phyloP scores from a whole-genome alignment of 2,329 filamentous ascomycete genomes.

The Myriosclerotinia scirpicola region DNA sequence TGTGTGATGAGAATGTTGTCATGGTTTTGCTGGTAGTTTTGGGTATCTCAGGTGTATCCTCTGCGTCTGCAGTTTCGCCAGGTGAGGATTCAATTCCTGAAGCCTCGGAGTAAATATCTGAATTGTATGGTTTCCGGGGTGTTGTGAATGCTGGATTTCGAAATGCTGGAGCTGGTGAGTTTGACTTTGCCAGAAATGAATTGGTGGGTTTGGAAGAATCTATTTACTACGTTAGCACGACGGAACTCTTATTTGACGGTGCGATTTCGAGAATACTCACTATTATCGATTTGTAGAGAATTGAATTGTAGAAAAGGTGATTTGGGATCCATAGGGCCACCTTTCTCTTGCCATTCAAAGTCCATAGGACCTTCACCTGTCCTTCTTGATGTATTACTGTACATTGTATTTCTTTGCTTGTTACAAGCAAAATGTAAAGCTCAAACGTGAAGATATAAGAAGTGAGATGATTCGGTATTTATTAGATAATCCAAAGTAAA shows the following conservation, averaged over 20 bases:
- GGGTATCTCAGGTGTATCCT: slow-evolving; percentile 50
- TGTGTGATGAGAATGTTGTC: slow-evolving; percentile 51
- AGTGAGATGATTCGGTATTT: background rate
- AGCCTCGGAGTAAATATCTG: slow-evolving; percentile 53
- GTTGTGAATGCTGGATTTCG: slow-evolving; percentile 66
- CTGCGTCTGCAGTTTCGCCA: slow-evolving; percentile 52
- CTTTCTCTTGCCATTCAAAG: slow-evolving; percentile 61
- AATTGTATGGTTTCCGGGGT: slow-evolving; percentile 57
- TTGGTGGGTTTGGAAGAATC: slow-evolving; percentile 46
- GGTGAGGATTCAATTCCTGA: slow-evolving; percentile 62
- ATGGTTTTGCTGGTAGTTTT: slow-evolving; percentile 52
- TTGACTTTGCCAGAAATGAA: slow-evolving; percentile 52
- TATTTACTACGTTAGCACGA: background rate
- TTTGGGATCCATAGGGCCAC: slow-evolving; percentile 55
- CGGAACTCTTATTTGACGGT: background rate
- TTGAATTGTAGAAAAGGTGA: slow-evolving; percentile 61
- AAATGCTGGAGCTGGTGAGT: slow-evolving; percentile 51
- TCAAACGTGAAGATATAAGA: slow-evolving; percentile 9
- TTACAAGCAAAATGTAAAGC: slow-evolving; percentile 3
- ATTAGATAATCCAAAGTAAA: slow-evolving; percentile 23
- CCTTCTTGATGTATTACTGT: slow-evolving; percentile 51
- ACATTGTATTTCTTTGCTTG: slow-evolving; percentile 29
- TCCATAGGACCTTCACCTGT: slow-evolving; percentile 64
- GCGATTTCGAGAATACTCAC: slow-evolving; percentile 28
- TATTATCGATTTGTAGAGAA: slow-evolving; percentile 33